phyloP scores from a whole-genome alignment of 1,284 basidiomycete species.

The Athelia sp. region DNA sequence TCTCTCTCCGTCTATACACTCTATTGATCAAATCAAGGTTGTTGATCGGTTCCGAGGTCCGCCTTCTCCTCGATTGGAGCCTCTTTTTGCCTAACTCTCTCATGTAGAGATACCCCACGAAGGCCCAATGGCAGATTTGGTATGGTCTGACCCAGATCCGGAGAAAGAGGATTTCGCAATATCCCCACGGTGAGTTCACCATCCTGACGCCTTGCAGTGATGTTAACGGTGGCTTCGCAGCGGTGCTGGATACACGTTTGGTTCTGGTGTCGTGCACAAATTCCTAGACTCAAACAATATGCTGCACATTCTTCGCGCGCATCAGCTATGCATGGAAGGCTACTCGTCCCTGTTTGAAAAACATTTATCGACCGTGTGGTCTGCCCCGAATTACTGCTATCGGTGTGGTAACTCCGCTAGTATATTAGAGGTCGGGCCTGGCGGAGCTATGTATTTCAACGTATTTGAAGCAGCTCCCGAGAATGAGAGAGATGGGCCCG shows the following conservation, averaged over 20 bases:
- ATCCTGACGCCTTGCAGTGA: conserved; percentile 1
- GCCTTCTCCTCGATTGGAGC: no score
- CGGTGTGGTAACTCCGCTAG: conserved; percentile 97
- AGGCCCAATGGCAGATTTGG: conserved; percentile 99
- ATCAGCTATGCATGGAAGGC: conserved; percentile 99
- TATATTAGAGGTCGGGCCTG: conserved; percentile 94
- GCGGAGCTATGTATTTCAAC: conserved; percentile 89
- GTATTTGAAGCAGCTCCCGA: conserved; percentile 99
- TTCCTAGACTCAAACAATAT: conserved; percentile 94
- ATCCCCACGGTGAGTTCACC: conserved; percentile 75
- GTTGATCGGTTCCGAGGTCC: conserved; percentile 95
- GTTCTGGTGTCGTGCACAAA: conserved; percentile 97
- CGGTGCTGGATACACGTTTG: conserved; percentile 98
- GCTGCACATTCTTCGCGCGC: conserved; percentile 96
- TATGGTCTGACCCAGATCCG: conserved; percentile 99
- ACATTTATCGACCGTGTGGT: conserved; percentile 97
- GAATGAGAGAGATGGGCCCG: conserved; percentile 86
- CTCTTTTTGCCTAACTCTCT: no score
- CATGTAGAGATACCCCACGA: conserved; percentile 94
- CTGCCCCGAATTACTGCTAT: conserved; percentile 97
- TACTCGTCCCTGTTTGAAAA: conserved; percentile 94
- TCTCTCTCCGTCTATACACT: conserved; percentile 95
- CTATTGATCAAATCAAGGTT: conserved; percentile 99
- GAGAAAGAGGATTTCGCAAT: conserved; percentile 99
- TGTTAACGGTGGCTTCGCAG: conserved; percentile 35